Base-by-base conservation (phyloP, 78 protist species). In the Dictyostelium citrinum region DNA sequence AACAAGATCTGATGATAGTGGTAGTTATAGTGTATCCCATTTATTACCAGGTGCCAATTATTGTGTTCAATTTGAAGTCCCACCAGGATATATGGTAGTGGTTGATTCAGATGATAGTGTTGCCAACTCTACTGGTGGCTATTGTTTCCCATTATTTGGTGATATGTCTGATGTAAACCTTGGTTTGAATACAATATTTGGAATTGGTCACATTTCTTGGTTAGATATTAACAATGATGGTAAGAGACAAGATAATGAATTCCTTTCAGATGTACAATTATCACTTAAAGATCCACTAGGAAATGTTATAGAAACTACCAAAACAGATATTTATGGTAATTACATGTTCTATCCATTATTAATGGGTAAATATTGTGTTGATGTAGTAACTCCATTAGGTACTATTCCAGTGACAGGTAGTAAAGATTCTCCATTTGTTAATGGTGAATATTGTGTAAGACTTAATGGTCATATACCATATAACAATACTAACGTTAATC, bases 301-400 rank as follows among this genome's bases (percentile, higher is more conserved):
- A n/a, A 46, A 77, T 49, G 68, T 46, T 14, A 3, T 39, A 5
- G 22, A 14, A 24, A 37, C 49, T 0, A 75, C 77, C 8, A 58
- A 81, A 61, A 72, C 91, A 24, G 91, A 84, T 58, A 35, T 12
- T 1, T n/a, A 58, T n/a, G 91, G 91, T 74, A 55, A 55, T 11
- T 84, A 75, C 83, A 12, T 39, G 22, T 75, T 84, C 27, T 41
- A 51, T 39, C 60, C 78, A 33, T 27, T 84, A 14, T 22, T 24
- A 17, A 33, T 37, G 31, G 91, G 91, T 58, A 55, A 33, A 20
- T 84, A 84, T 74, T 67, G 67, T 46, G 7, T 43, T 8, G 16
- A n/a, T 29, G 72, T 33, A n/a, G 33, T 4, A 0, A 55, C 72
- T 35, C 84, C 84, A 35, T 7, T 11, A 7, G 84, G 84, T 3